Evolutionary conservation across 345 rosid species (phyloP), one percentile per base, ranked within the genome.

Genomic region (Lenwebbia sp.): DNA sequence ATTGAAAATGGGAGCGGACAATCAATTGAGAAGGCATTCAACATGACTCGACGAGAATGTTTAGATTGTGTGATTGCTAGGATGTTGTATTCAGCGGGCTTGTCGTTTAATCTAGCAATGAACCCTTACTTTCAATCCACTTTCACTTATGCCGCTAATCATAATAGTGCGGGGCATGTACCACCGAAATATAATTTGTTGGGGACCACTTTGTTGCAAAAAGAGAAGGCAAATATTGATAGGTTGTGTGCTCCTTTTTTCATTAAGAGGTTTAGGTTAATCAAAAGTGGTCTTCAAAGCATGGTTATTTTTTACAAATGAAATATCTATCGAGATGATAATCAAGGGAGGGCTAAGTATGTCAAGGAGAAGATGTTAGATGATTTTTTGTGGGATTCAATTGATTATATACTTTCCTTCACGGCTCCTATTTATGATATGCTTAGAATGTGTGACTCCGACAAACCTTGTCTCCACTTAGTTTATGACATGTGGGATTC

Each of bases 11-110:
- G 21, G 3, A 60, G 74, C 28, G 4, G 40, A 15, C 7, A 14
- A 60, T 60, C 40, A 60, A 0, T 60, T 60, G 74, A 60, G 17
- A 60, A 60, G 1, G 0, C 2, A 28, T 60, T 60, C 1, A 60
- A 60, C 7, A 60, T 60, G 21, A 3, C 10, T n/a, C 40, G 28
- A 60, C 0, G 1, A 0, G 17, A 60, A 60, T 2, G 0, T 60
- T 28, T 28, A 60, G 21, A 28, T n/a, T 3, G 6, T 60, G 10
- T 28, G 19, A 60, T 60, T 60, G 9, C 33, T 28, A 60, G 33
- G 8, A 60, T 60, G 4, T 28, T 60, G 40, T 60, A 14, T 60
- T 28, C 0, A 7, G 2, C 2, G 0, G 8, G 40, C 7, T 60
- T 28, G 40, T 0, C 19, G 0, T 60, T 60, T 60, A 60, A 28